These are phyloP conservation scores for Maudiozyma barnettii DNA, from an alignment of 805 yeast genomes.

Conservation along the genomic window DNA sequence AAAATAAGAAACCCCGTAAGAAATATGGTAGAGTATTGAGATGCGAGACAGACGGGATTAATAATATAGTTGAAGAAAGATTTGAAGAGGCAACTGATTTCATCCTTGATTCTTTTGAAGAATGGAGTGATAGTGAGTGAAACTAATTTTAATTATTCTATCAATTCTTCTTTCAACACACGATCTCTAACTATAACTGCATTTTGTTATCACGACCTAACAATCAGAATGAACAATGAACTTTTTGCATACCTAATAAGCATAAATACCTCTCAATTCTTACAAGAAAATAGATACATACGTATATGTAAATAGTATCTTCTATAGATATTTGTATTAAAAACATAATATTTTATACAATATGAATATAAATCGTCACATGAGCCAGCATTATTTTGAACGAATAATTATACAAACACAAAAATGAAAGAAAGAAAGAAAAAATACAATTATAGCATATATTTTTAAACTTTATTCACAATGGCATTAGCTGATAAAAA, in stretches of 20 bases:
- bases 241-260: too few relatives aligned
- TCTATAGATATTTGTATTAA: too few relatives aligned
- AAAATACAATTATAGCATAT: slow-evolving; percentile 11
- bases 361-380: background rate
- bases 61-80: slow-evolving; percentile 68
- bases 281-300: background rate
- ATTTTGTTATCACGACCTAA: too few relatives aligned
- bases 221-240: too few relatives aligned
- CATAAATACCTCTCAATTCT: too few relatives aligned
- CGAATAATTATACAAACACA: background rate
- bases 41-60: slow-evolving; percentile 61
- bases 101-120: slow-evolving; percentile 69
- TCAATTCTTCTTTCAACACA: too few relatives aligned
- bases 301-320: background rate
- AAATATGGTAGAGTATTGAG: slow-evolving; percentile 85
- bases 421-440: slow-evolving; percentile 5
- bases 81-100: slow-evolving; percentile 83
- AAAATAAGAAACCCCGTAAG: slow-evolving; percentile 67
- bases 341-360: too few relatives aligned
- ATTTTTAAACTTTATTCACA: background rate
- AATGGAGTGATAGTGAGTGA: slow-evolving; percentile 39
- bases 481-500: slow-evolving; percentile 28
- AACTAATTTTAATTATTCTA: background rate
- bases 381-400: background rate
- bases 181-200: too few relatives aligned